Evolutionary conservation across 306 rosid genomes (phyloP).

Genomic region (Pyrus pyrifolia): DNA sequence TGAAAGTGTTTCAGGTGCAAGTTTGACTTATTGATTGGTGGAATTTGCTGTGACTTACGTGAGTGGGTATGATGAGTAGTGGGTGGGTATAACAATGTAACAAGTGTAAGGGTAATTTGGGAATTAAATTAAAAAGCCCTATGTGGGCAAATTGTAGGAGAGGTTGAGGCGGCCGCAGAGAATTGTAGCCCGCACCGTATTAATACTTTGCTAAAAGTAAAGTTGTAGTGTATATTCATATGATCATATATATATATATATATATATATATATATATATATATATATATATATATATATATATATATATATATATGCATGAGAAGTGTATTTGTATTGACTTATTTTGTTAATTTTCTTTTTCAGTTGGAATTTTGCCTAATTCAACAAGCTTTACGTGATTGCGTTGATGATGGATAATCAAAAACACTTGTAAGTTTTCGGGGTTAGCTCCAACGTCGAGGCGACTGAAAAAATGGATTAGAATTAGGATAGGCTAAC

Average conservation of each 20-base stretch:
- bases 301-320: conserved; percentile 8
- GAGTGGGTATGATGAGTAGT: not conserved
- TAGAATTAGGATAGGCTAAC: not conserved
- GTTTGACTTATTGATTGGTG: conserved; percentile 9
- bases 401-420: not conserved
- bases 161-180: conserved; percentile 62
- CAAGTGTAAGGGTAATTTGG: not conserved
- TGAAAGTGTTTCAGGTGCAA: conserved; percentile 1
- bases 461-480: no score
- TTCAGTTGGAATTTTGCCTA: not conserved
- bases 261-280: conserved; percentile 9
- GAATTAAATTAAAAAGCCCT: not conserved
- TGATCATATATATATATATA: conserved; percentile 2
- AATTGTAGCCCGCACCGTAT: conserved; percentile 65
- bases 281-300: conserved; percentile 9
- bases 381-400: not conserved
- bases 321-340: not conserved
- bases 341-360: conserved; percentile 11
- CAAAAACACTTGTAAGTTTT: not conserved
- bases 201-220: conserved; percentile 19
- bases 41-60: conserved; percentile 1
- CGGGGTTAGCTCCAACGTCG: no score
- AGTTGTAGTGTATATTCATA: not conserved
- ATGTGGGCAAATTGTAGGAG: conserved; percentile 10
- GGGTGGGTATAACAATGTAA: not conserved